Evolutionary conservation across 352 stramenopile genomes (phyloP), one percentile per base, ranked within the genome.

Genomic region (Pythium vanterpoolii): DNA sequence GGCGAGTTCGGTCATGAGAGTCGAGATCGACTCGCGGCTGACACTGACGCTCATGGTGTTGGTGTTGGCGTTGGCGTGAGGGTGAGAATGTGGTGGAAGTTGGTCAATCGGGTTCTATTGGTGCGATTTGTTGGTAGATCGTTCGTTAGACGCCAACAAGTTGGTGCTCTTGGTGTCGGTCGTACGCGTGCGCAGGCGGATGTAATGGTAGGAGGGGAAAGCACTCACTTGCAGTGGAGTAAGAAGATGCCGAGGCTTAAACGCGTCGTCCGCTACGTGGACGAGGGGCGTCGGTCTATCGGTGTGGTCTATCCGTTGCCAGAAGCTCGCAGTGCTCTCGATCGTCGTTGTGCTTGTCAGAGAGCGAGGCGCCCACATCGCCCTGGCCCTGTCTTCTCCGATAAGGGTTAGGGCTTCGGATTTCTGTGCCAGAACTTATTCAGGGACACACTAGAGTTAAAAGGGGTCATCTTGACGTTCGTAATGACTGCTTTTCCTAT

Each of bases 1-100:
- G 27, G 89, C 82, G 27, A 93, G 76, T 70, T 91, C 83, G 38
- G 76, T 87, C 80, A 93, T 93, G 61, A 93, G 77, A 63, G 86
- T 92, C 40, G 78, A 89, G 66, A 91, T 92, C 30, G 84, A 93
- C 66, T 93, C 84, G 42, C 82, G 82, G 59, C 79, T 90, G 51
- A 92, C 79, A 62, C 77, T 86, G 52, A 91, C 79, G 66, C 79
- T 89, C 78, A 89, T 89, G 19, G 8, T 24, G 10, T 11, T 23
- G 38, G 2, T 19, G 38, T 13, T 39, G 23, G 16, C 38, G 38
- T 19, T 44, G 38, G 38, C 14, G n/a, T 8, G 14, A 44, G n/a
- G 38, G n/a, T 19, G 5, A n/a, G 38, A 44, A 14, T 38, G 33
- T 38, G 42, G 24, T 24, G n/a, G n/a, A n/a, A n/a, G 39, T 49